Evolutionary conservation across 306 rosid genomes (phyloP).

Genomic region (Crotalaria pallida): DNA sequence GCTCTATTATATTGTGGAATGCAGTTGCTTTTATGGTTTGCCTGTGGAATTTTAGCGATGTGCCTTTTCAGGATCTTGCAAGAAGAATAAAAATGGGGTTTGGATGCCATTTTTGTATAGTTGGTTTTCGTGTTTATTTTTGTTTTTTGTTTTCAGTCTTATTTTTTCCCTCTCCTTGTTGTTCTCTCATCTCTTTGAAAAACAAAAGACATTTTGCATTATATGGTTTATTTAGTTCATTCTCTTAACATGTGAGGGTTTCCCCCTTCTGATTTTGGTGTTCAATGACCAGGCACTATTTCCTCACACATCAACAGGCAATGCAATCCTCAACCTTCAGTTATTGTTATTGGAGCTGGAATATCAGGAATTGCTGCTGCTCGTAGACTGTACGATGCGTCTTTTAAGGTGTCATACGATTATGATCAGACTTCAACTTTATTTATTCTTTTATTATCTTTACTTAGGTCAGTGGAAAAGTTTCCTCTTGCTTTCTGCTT

Average conservation of each 20-base stretch:
- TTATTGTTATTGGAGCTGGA: slow-evolving; percentile 83
- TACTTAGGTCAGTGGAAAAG: background rate
- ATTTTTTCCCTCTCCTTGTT: background rate
- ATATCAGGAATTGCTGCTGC: slow-evolving; percentile 85
- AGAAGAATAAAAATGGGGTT: background rate
- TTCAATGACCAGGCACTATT: slow-evolving; percentile 32
- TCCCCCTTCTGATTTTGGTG: slow-evolving; percentile 20
- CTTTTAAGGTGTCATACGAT: slow-evolving; percentile 50
- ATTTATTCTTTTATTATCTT: background rate
- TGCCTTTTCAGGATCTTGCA: background rate
- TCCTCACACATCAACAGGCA: slow-evolving; percentile 34
- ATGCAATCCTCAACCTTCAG: slow-evolving; percentile 42
- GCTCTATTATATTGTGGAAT: background rate
- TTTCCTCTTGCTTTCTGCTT: slow-evolving; percentile 10
- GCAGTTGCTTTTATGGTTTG: background rate
- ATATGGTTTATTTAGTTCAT: background rate
- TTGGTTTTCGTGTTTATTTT: background rate
- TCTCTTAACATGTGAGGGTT: background rate
- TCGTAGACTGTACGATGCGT: slow-evolving; percentile 65
- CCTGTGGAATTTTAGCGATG: background rate
- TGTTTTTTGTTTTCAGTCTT: too few relatives aligned
- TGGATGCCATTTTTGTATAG: background rate
- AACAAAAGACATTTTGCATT: slow-evolving; percentile 5
- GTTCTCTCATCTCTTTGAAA: background rate
- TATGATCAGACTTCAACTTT: background rate